Evolutionary conservation across 345 rosid species (phyloP), one percentile per base, ranked within the genome.

Genomic region (Garcia nutans): DNA sequence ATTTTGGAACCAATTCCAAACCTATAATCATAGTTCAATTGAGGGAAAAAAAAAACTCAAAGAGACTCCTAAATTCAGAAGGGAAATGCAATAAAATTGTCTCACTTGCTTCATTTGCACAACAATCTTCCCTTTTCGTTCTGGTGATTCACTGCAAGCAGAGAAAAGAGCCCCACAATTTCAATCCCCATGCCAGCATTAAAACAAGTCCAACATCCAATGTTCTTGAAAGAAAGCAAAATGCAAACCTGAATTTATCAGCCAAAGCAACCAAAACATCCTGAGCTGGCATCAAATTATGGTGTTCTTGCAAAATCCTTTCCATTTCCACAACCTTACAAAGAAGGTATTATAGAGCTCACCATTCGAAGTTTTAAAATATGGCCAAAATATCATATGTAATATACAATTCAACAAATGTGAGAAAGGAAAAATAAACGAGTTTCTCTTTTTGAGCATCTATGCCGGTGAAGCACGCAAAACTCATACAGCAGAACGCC

Each of bases 1-100:
- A 81, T 96, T 96, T 82, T 96, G 99, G 86, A 96, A 96, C 99
- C 99, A 96, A 81, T 96, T 96, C 97, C 99, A 96, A 59, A 96
- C 88, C 99, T 96, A 77, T 31, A 67, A 84, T 20, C 63, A 45
- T 72, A 47, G 61, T 22, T 23, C 69, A 42, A 67, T 71, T 71
- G 28, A 50, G 70, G 63, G n/a, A 68, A 19, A 50, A 37, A 37
- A 37, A 37, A 37, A 54, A 80, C 47, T 67, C 12, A 10, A 15
- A 82, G 52, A 6, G 45, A 41, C 26, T 74, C 16, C 64, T 42
- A 54, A 55, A 37, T 65, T 52, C 68, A 15, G 65, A 52, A 10
- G 5, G 50, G 41, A 16, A 67, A 65, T 2, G n/a, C 50, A 55
- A 71, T 26, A 74, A 64, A 42, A 65, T 45, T 22, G 9, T 84